These are phyloP conservation scores for Calocybe indica DNA, from an alignment of 768 basidiomycete genomes.

Conservation along the genomic window DNA sequence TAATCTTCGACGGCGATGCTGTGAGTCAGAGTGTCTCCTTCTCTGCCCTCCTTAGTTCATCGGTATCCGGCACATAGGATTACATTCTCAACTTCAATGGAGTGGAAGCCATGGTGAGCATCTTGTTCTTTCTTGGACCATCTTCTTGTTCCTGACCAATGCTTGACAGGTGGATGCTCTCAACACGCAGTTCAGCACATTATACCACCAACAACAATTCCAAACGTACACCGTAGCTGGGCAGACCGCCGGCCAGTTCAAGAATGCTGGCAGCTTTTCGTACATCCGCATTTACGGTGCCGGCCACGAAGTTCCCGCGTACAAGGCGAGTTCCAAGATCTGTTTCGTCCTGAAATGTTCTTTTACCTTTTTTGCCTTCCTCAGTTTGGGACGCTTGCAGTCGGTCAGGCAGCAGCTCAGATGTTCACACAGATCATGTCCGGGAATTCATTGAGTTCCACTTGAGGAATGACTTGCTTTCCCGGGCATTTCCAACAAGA, in stretches of 20 bases:
- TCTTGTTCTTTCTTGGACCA: too few species aligned
- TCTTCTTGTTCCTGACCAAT: too few species aligned
- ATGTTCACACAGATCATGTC: constrained; percentile 38
- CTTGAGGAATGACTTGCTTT: not conserved
- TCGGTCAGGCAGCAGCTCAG: constrained; percentile 38
- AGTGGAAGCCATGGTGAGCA: constrained; percentile 42
- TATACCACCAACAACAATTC: constrained; percentile 37
- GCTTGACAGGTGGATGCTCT: constrained; percentile 27
- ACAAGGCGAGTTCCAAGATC: constrained; percentile 22
- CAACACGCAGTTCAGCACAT: constrained; percentile 36
- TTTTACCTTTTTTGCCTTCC: constrained; percentile 7
- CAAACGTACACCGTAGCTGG: constrained; percentile 45
- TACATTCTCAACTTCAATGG: constrained; percentile 51
- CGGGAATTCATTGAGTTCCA: not conserved
- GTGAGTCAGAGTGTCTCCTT: constrained; percentile 20
- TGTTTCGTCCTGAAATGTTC: not conserved
- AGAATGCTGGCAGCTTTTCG: constrained; percentile 53
- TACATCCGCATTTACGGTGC: constrained; percentile 47
- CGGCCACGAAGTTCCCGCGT: constrained; percentile 44
- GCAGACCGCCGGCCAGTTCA: constrained; percentile 42
- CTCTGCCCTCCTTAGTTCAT: not conserved
- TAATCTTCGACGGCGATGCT: constrained; percentile 55
- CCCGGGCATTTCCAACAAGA: too few species aligned
- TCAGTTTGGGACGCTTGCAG: constrained; percentile 26
- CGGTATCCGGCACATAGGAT: constrained; percentile 27